phyloP scores from a whole-genome alignment of 2,329 filamentous ascomycete genomes.

The Bretziella fagacearum region DNA sequence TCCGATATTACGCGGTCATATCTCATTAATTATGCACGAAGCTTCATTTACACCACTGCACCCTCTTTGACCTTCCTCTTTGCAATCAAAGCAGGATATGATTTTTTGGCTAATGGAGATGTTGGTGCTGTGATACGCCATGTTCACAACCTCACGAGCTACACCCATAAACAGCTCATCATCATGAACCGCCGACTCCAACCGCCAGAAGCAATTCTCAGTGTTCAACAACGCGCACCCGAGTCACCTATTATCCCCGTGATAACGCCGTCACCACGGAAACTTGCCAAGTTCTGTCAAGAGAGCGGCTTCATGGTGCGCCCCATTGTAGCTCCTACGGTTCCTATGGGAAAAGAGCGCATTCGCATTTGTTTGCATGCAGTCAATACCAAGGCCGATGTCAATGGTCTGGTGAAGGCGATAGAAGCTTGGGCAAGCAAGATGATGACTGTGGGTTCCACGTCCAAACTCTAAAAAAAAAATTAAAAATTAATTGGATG shows the following conservation, averaged over 20 bases:
- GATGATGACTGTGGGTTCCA: background rate
- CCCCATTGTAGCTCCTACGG: conserved; percentile 51
- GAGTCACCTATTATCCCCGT: conserved; percentile 49
- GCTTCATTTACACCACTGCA: conserved; percentile 57
- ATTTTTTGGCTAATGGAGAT: conserved; percentile 33
- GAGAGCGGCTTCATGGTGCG: conserved; percentile 40
- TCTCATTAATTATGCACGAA: conserved; percentile 60
- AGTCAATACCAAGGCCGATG: conserved; percentile 40
- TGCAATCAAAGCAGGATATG: conserved; percentile 40
- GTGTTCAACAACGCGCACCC: conserved; percentile 20
- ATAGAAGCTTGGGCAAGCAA: conserved; percentile 31
- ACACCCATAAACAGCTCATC: conserved; percentile 29
- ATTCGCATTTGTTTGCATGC: conserved; percentile 53
- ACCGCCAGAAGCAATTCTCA: background rate
- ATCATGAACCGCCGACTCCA: conserved; percentile 22
- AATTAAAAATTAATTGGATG: background rate
- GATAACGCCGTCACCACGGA: conserved; percentile 38
- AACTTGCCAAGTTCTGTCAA: conserved; percentile 44
- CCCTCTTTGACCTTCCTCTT: conserved; percentile 44
- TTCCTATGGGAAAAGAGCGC: conserved; percentile 44
- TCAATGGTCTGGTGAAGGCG: conserved; percentile 33
- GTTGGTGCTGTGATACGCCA: conserved; percentile 25
- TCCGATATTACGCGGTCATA: conserved; percentile 42
- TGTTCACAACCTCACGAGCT: conserved; percentile 29
- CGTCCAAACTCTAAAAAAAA: background rate